A percentile compares a stretch with the other conserved stretches of the same genome.
These are phyloP conservation scores for Capniomyces stellatus DNA, from an alignment of 371 early-diverging fungal species.

Conservation along the genomic window DNA sequence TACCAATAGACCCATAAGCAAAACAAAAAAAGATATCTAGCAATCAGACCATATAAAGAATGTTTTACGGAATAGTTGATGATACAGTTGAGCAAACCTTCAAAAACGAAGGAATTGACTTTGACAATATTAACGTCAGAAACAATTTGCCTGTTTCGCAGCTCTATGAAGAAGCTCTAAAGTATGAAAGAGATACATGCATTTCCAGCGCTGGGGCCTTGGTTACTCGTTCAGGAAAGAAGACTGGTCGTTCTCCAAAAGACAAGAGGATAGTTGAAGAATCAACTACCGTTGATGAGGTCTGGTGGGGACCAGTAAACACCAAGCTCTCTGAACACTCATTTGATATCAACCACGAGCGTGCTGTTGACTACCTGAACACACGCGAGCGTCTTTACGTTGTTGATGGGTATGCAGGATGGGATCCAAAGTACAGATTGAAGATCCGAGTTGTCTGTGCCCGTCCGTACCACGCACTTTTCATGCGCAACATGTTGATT, in stretches of 20 bases:
- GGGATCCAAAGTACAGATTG: constrained; percentile 92
- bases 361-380: constrained; percentile 90
- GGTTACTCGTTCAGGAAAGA: constrained; percentile 73
- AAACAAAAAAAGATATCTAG: too few relatives aligned
- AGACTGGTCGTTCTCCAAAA: constrained; percentile 72
- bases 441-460: constrained; percentile 89
- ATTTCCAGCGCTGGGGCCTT: constrained; percentile 82
- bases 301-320: constrained; percentile 99
- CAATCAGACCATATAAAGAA: too few relatives aligned
- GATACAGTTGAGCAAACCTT: background rate
- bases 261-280: constrained; percentile 97
- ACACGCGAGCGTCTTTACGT: constrained; percentile 84
- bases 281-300: constrained; percentile 46
- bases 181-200: constrained; percentile 67
- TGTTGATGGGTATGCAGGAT: constrained; percentile 84
- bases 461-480: constrained; percentile 88
- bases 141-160: constrained; percentile 54
- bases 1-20: too few relatives aligned
- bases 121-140: constrained; percentile 12
- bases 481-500: constrained; percentile 96
- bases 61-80: constrained; percentile 1
- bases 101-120: constrained; percentile 1
- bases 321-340: constrained; percentile 67
- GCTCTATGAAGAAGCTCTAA: constrained; percentile 87
- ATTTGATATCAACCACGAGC: constrained; percentile 87